phyloP scores from a whole-genome alignment of 805 yeast species.

The Jamesozyma piceae region DNA sequence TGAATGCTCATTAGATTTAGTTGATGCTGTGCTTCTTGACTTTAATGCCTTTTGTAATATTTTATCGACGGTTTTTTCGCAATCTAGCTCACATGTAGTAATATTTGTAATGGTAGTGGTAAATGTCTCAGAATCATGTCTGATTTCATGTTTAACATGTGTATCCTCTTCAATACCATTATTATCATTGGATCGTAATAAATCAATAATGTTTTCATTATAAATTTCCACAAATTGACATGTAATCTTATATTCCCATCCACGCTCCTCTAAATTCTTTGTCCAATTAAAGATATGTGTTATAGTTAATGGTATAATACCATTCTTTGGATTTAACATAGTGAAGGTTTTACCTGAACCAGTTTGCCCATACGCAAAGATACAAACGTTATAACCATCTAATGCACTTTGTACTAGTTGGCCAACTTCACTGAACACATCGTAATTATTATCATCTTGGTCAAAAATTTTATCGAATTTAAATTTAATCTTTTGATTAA shows the following conservation, averaged over 20 bases:
- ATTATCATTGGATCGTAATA: constrained; percentile 33
- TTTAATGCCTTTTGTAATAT: constrained; percentile 47
- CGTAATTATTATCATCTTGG: constrained; percentile 42
- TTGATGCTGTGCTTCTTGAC: constrained; percentile 71
- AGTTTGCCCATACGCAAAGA: constrained; percentile 95
- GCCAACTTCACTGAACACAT: constrained; percentile 74
- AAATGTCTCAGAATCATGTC: constrained; percentile 50
- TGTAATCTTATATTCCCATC: constrained; percentile 52
- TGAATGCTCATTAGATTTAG: constrained; percentile 71
- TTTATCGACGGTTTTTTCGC: constrained; percentile 40
- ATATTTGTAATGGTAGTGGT: constrained; percentile 56
- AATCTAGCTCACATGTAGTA: constrained; percentile 38
- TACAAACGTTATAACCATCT: constrained; percentile 87
- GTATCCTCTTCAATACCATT: constrained; percentile 9
- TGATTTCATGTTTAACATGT: constrained; percentile 49
- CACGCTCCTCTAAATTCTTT: constrained; percentile 37
- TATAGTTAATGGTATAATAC: constrained; percentile 75
- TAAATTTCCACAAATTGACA: constrained; percentile 87
- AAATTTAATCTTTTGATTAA: constrained; percentile 30
- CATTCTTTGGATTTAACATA: constrained; percentile 64
- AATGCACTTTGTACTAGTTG: constrained; percentile 77
- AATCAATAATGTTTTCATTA: constrained; percentile 71
- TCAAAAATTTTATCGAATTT: constrained; percentile 73
- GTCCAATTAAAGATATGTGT: constrained; percentile 57
- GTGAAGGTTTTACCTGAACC: constrained; percentile 93